A percentile compares a stretch with the other conserved stretches of the same genome.
Evolutionary conservation across 2,329 filamentous ascomycete species (phyloP).

Genomic region (Periconia sp.): DNA sequence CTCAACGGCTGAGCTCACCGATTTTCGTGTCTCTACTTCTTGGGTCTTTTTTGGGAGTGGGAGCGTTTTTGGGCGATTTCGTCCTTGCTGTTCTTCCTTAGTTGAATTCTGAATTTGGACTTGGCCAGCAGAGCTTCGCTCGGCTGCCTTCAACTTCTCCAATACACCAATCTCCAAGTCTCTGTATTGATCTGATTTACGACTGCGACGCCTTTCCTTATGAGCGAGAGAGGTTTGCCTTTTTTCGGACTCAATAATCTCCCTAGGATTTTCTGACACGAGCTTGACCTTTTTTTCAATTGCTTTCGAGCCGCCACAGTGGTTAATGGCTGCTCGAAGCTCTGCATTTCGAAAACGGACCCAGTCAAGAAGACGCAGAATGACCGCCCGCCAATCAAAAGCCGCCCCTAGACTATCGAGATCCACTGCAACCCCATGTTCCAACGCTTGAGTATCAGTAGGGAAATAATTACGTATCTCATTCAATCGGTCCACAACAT

Average conservation of each 20-base stretch:
- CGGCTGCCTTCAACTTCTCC: constrained; percentile 21
- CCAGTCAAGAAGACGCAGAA: constrained; percentile 51
- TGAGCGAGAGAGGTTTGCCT: constrained; percentile 31
- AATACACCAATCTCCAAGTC: constrained; percentile 23
- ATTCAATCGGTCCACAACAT: constrained; percentile 42
- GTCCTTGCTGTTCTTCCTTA: background rate
- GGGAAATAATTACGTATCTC: constrained; percentile 41
- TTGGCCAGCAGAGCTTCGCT: constrained; percentile 18
- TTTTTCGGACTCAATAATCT: constrained; percentile 16
- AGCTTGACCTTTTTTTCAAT: constrained; percentile 38
- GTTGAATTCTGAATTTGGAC: background rate
- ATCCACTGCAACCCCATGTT: constrained; percentile 39
- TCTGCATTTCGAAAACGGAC: constrained; percentile 48
- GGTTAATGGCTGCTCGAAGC: constrained; percentile 46
- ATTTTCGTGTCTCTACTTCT: constrained; percentile 8
- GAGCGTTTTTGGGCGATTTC: constrained; percentile 7
- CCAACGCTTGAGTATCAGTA: constrained; percentile 32
- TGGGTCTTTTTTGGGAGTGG: background rate
- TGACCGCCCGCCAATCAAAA: constrained; percentile 56
- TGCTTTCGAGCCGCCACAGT: constrained; percentile 47
- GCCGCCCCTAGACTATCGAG: constrained; percentile 46
- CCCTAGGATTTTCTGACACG: constrained; percentile 16
- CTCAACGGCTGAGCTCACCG: background rate
- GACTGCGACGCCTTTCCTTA: constrained; percentile 29
- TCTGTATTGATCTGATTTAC: constrained; percentile 32